These are phyloP conservation scores for Flaveria brownii DNA, from an alignment of 129 eudicot genomes.

Conservation along the genomic window DNA sequence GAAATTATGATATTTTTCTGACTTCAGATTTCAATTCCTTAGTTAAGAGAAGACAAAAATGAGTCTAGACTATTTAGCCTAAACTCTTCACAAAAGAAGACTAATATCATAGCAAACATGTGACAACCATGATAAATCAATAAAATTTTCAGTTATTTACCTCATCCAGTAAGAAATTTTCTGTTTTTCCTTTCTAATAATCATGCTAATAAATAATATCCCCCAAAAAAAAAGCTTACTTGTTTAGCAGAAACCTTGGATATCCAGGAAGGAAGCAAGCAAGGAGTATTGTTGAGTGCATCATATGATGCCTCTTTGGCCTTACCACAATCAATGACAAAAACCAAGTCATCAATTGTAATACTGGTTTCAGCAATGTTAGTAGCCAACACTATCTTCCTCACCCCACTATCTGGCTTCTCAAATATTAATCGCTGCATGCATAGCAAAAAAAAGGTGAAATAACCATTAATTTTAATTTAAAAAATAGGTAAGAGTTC, in stretches of 20 bases:
- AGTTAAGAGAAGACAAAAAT: not conserved
- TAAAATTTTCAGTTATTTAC: not conserved
- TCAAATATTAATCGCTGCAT: constrained; percentile 73
- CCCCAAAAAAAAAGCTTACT: constrained; percentile 40
- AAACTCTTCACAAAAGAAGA: not conserved
- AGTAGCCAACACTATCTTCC: constrained; percentile 84
- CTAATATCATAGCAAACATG: not conserved
- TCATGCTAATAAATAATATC: not conserved
- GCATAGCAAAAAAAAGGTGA: constrained; percentile 17
- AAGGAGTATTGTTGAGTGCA: constrained; percentile 83
- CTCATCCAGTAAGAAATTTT: not conserved
- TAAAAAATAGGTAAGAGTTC: not conserved
- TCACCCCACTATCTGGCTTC: constrained; percentile 62
- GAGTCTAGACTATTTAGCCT: not conserved
- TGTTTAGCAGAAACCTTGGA: constrained; percentile 89
- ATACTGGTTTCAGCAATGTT: constrained; percentile 96
- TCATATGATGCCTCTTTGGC: constrained; percentile 95
- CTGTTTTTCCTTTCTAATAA: not conserved
- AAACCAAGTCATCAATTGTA: constrained; percentile 85
- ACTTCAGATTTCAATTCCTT: not conserved
- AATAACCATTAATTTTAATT: not conserved
- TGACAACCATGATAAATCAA: not conserved
- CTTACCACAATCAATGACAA: constrained; percentile 90
- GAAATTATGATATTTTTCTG: not conserved
- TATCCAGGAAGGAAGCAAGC: constrained; percentile 90